Evolutionary conservation across 352 stramenopile genomes (phyloP), one percentile per base, ranked within the genome.

Genomic region (Sclerospora graminicola): DNA sequence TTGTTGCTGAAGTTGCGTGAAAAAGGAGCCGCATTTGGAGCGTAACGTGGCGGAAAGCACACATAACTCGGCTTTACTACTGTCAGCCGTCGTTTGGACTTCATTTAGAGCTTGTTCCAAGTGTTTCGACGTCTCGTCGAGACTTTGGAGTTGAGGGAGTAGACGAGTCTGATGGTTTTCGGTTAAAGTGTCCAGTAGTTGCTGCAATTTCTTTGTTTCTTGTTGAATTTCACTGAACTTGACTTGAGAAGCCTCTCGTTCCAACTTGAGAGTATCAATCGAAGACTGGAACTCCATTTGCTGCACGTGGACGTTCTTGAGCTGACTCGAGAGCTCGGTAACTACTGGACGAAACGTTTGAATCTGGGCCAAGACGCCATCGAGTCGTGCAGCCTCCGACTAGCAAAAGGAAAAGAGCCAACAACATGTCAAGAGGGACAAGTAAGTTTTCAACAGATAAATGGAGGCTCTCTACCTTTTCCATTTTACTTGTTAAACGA

Each of bases 341-440:
- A 57, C 66, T 19, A 62, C 60, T 9, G 68, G 68, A 10, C 57
- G 57, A 26, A 86, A 84, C 28, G 58, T 38, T 8, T 75, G 57
- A 53, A 87, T 83, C 41, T 76, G 73, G 14, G 60, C 46, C 29
- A 78, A 58, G 1, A 82, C 44, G 0, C 61, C 55, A 14, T 82
- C 65, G 24, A 87, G 47, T 11, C 62, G 57, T 14, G 58, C 48
- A 18, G 61, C 26, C 14, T 83, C 74, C 0, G 68, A 69, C 73
- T 84, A 33, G 21, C n/a, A 41, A 29, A 18, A 33, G 15, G 13
- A 41, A 36, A 18, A 33, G n/a, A n/a, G n/a, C n/a, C 37, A 50
- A 41, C 20, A 28, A 26, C 3, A 26, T 26, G 21, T 26, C 6
- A 26, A 26, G 4, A 26, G 6, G 21, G n/a, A n/a, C n/a, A n/a